Evolutionary conservation across 305 asterid genomes (phyloP), one percentile per base, ranked within the genome.

Genomic region (Fraxinus paxiana): DNA sequence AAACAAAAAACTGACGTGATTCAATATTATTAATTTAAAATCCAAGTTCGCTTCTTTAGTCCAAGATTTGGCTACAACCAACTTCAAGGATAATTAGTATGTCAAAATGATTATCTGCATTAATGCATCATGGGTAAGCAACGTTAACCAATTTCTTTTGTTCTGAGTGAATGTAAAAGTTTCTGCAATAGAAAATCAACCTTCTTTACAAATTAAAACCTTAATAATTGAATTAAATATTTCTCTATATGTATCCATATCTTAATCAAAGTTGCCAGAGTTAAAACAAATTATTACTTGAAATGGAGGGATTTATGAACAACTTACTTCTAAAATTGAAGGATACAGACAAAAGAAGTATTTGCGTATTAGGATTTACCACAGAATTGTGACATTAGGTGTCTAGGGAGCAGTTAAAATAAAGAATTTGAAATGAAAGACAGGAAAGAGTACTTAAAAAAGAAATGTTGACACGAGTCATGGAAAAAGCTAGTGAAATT

Each of bases 31-130:
- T 38, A 18, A 37, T 13, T 74, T 24, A 22, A 18, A 74, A 20
- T 38, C 31, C 30, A 38, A 20, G 33, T 61, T 61, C 31, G 1
- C 71, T 61, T 61, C 71, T 24, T 61, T 22, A 34, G 31, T 22
- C 34, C 71, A 9, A 2, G 5, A 61, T 8, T 7, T 61, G 30
- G 81, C 63, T 81, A 37, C 63, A 77, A 77, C 46, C 54, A 70
- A 56, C 48, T 84, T 61, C 75, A 18, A 75, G 65, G 79, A 54
- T 35, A 51, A 18, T 20, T 51, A 30, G 31, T 12, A 51, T 48
- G 37, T 24, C 24, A 33, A 35, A 43, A 61, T 59, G 61, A 54
- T 73, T 73, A 54, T 70, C 48, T 77, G 78, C 56, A 79, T 59
- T 24, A 61, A 79, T 38, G 26, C 38, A 59, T 73, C 13, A 72